phyloP scores from a whole-genome alignment of 129 eudicot species.

The Centella asiatica region DNA sequence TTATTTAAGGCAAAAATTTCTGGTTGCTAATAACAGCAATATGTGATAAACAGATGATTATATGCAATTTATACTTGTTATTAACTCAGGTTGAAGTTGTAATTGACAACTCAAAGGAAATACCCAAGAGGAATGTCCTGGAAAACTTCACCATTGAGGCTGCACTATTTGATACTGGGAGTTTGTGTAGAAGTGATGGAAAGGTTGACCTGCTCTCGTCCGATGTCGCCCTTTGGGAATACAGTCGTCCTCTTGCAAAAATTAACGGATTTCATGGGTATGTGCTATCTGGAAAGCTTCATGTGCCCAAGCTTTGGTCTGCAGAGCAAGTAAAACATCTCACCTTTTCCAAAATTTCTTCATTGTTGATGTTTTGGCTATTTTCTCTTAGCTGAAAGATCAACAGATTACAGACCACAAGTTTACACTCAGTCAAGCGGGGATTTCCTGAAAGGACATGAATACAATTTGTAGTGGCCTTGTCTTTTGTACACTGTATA shows the following conservation, averaged over 20 bases:
- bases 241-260: conserved; percentile 29
- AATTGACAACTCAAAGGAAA: conserved; percentile 48
- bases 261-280: conserved; percentile 66
- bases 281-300: conserved; percentile 48
- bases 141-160: conserved; percentile 62
- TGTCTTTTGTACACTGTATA: no score
- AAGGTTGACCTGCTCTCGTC: conserved; percentile 42
- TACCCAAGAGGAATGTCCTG: conserved; percentile 26
- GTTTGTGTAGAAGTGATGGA: conserved; percentile 25
- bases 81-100: conserved; percentile 72
- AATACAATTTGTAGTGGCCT: no score
- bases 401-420: neutral
- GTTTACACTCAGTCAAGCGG: neutral
- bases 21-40: neutral
- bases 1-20: neutral
- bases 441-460: neutral
- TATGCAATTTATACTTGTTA: neutral
- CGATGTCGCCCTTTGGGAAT: conserved; percentile 43
- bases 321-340: conserved; percentile 66
- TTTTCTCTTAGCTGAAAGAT: neutral
- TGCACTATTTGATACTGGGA: conserved; percentile 52
- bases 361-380: neutral
- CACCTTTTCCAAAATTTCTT: neutral
- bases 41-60: neutral
- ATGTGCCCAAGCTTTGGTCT: conserved; percentile 82